phyloP scores from a whole-genome alignment of 208 protist genomes.

The Crithidia thermophila region DNA sequence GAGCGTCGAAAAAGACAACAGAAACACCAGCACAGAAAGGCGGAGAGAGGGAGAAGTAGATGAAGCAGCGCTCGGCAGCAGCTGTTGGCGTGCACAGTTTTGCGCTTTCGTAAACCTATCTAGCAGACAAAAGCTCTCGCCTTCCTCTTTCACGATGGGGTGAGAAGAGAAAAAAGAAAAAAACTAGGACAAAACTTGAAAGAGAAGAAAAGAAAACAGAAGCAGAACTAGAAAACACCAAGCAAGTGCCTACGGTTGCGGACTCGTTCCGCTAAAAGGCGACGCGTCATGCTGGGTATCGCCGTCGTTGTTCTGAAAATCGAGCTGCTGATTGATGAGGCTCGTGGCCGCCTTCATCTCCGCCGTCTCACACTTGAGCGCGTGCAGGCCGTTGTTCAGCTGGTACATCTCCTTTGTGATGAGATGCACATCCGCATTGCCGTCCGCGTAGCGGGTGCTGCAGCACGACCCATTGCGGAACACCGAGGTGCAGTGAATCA shows the following conservation, averaged over 20 bases:
- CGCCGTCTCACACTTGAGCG: constrained; percentile 33
- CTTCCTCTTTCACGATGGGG: too few species aligned
- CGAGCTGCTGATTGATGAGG: constrained; percentile 19
- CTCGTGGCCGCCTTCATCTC: constrained; percentile 25
- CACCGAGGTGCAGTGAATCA: constrained; percentile 40
- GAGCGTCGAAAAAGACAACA: too few species aligned
- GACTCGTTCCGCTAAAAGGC: not conserved
- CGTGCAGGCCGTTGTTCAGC: constrained; percentile 44
- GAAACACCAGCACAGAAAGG: too few species aligned
- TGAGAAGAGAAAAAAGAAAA: constrained; percentile 12
- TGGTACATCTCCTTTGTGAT: constrained; percentile 65
- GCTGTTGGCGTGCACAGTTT: too few species aligned
- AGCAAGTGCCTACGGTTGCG: not conserved
- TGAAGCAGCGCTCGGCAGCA: too few species aligned
- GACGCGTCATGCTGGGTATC: not conserved
- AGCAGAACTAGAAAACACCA: not conserved
- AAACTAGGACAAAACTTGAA: not conserved
- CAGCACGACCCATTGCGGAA: constrained; percentile 37
- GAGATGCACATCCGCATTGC: constrained; percentile 20
- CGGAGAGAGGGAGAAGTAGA: too few species aligned
- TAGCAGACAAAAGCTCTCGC: too few species aligned
- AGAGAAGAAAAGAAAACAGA: not conserved
- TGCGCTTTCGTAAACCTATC: too few species aligned
- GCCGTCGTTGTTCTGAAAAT: constrained; percentile 13
- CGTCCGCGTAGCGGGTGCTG: constrained; percentile 24